Percentiles rank a stretch among this genome's conserved stretches.
Conservation (phyloP, 805 yeast species). For the Candida golubevii region DNA sequence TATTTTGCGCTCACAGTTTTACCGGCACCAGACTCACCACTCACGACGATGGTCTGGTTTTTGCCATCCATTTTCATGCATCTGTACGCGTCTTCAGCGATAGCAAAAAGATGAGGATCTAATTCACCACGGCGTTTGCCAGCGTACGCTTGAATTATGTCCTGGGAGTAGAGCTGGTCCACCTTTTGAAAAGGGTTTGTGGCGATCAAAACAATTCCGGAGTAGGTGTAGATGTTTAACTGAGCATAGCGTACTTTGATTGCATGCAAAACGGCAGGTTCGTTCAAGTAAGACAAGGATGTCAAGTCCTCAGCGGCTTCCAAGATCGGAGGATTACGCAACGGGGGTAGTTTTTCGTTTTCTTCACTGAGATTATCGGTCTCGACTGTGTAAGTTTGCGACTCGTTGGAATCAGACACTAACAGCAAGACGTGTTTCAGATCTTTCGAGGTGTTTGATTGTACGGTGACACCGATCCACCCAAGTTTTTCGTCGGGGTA, state of each 20-base stretch:
- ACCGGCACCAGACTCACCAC: conserved; percentile 99
- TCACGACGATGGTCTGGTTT: conserved; percentile 93
- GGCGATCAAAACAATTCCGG: conserved; percentile 95
- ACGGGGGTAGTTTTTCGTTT: conserved; percentile 62
- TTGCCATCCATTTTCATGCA: conserved; percentile 82
- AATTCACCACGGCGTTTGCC: conserved; percentile 91
- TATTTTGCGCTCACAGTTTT: conserved; percentile 96
- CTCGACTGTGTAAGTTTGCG: conserved; percentile 42
- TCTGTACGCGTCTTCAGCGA: conserved; percentile 95
- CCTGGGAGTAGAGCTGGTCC: conserved; percentile 86
- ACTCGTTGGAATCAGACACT: conserved; percentile 46
- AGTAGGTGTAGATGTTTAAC: conserved; percentile 87
- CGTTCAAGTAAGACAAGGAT: conserved; percentile 85
- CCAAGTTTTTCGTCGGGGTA: conserved; percentile 69
- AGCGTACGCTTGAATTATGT: conserved; percentile 91
- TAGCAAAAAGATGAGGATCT: conserved; percentile 95
- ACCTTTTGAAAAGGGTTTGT: conserved; percentile 92
- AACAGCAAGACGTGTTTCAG: conserved; percentile 49
- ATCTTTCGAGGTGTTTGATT: conserved; percentile 35
- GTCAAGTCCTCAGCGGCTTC: conserved; percentile 96
- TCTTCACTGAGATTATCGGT: conserved; percentile 48
- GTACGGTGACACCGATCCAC: conserved; percentile 69
- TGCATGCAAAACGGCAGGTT: conserved; percentile 94
- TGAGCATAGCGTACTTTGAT: conserved; percentile 86
- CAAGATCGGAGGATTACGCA: conserved; percentile 85